Conservation (phyloP, 2,329 filamentous ascomycete species). For the Penicillium thymicola region DNA sequence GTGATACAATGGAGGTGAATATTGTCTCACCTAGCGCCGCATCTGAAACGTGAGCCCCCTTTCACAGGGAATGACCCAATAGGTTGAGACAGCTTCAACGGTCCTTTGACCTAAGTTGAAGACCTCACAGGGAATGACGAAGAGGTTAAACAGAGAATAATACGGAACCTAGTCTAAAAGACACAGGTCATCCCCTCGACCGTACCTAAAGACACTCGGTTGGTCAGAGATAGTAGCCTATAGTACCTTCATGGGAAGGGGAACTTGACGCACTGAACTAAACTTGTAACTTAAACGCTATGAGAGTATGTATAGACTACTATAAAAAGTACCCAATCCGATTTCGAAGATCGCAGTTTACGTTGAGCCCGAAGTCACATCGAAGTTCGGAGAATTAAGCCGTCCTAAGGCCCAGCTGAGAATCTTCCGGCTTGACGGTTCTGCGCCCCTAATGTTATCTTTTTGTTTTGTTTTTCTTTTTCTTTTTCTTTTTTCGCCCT, state of each 20-base stretch:
- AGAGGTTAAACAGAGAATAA: too few relatives aligned
- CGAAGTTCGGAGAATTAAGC: neutral
- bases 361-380: neutral
- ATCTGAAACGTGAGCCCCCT: neutral
- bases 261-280: neutral
- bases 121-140: neutral
- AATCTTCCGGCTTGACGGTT: neutral
- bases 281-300: neutral
- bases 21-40: conserved; percentile 2
- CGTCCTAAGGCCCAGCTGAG: neutral
- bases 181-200: neutral
- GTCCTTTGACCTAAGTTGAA: neutral
- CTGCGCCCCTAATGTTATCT: neutral
- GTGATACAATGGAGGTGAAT: neutral
- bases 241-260: neutral
- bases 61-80: neutral
- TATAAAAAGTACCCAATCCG: neutral
- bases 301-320: neutral
- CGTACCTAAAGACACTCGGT: neutral
- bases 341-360: neutral
- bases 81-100: neutral
- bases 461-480: neutral
- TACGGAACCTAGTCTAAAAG: neutral
- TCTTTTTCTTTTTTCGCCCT: neutral
- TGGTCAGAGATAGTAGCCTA: neutral